phyloP scores from a whole-genome alignment of 176 grass and related monocot species.

The Alloteropsis semialata region DNA sequence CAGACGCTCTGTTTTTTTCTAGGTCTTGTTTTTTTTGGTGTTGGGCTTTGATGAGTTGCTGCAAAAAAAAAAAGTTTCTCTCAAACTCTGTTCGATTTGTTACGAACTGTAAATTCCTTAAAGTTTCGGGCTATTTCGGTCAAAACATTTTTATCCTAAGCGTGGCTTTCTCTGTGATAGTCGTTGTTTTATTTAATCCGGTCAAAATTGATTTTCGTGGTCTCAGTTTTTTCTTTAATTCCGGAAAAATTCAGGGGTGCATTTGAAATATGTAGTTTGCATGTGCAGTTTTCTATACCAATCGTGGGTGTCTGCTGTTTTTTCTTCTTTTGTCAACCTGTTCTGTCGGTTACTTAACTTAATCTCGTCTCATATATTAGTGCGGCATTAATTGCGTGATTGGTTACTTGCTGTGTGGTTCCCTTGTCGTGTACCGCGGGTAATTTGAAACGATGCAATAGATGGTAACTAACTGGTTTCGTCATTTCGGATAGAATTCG shows the following conservation, averaged over 20 bases:
- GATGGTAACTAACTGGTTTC: not conserved
- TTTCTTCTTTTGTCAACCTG: not conserved
- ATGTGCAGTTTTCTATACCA: conserved; percentile 7
- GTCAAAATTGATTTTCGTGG: conserved; percentile 22
- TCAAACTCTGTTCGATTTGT: conserved; percentile 20
- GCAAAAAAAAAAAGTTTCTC: not conserved
- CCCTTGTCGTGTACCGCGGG: not conserved
- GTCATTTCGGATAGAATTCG: not conserved
- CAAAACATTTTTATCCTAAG: not conserved
- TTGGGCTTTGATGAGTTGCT: not conserved
- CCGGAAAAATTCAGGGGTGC: conserved; percentile 8
- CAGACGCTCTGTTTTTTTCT: conserved; percentile 3
- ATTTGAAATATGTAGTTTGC: conserved; percentile 35
- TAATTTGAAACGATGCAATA: not conserved
- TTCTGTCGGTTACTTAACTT: conserved; percentile 30
- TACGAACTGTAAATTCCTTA: not conserved
- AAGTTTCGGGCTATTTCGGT: conserved; percentile 11
- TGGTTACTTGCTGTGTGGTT: not conserved
- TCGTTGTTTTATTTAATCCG: conserved; percentile 2
- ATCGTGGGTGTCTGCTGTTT: not conserved
- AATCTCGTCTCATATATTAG: not conserved
- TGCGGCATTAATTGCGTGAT: conserved; percentile 11
- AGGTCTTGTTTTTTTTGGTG: not conserved
- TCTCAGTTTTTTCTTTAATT: conserved; percentile 21
- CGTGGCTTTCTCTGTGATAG: not conserved